Percentiles rank a stretch among this genome's conserved stretches.
Conservation (phyloP, 768 basidiomycete species). For the Fomitopsis serialis region DNA sequence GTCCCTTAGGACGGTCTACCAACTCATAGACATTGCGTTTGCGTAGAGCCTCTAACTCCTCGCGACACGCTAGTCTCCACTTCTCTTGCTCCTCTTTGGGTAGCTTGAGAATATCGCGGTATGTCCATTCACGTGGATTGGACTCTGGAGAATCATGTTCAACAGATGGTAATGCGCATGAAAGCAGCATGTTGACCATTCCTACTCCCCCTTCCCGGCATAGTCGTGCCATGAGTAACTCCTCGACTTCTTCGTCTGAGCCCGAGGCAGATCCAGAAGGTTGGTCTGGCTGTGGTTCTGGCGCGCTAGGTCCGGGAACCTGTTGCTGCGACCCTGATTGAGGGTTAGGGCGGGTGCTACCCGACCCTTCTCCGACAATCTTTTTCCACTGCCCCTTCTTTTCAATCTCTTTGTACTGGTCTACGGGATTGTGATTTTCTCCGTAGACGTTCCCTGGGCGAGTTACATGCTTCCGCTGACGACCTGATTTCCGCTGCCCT, state of each 20-base stretch:
- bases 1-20: background rate
- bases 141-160: background rate
- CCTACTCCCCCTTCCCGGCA: slow-evolving; percentile 5
- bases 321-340: background rate
- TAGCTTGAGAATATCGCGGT: background rate
- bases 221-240: background rate
- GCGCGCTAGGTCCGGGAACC: slow-evolving; percentile 6
- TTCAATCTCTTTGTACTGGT: slow-evolving; percentile 5
- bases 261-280: background rate
- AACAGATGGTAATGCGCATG: background rate
- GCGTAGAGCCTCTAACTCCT: background rate
- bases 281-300: background rate
- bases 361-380: background rate
- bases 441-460: background rate
- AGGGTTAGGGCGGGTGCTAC: background rate
- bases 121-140: slow-evolving; percentile 2
- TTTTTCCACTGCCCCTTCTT: slow-evolving; percentile 4
- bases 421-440: background rate
- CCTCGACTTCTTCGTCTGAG: background rate
- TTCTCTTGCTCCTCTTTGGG: slow-evolving; percentile 1
- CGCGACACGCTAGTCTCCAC: background rate
- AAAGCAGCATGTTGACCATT: slow-evolving; percentile 1
- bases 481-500: slow-evolving; percentile 1
- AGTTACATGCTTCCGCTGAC: too few relatives aligned
- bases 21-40: slow-evolving; percentile 17